Percentiles rank a stretch among this genome's conserved stretches.
Conservation (phyloP, 192 early-diverging fungal genomes). For the Endogone sp. region DNA sequence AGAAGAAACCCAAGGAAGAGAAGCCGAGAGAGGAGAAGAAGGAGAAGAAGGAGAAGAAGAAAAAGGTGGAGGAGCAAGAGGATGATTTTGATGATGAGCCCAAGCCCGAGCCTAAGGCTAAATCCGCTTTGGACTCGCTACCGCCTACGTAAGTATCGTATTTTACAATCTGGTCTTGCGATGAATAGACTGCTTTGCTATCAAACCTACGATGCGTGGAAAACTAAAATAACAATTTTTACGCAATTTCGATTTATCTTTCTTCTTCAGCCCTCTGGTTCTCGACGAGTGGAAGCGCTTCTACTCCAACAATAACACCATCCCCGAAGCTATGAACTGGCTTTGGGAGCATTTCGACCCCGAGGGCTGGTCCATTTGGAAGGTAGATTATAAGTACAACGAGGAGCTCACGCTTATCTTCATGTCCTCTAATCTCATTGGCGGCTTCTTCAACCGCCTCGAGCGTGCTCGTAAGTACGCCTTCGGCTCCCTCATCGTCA, state of each 20-base stretch:
- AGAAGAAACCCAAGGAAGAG: conserved; percentile 44
- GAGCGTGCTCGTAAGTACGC: conserved; percentile 93
- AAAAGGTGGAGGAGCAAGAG: conserved; percentile 34
- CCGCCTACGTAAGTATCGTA: conserved; percentile 59
- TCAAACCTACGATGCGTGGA: neutral
- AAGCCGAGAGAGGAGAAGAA: conserved; percentile 52
- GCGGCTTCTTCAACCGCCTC: conserved; percentile 91
- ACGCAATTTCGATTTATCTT: neutral
- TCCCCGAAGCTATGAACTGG: conserved; percentile 81
- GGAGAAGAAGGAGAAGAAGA: conserved; percentile 43
- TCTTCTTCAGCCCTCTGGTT: conserved; percentile 46
- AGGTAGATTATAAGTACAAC: conserved; percentile 96
- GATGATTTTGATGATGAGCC: conserved; percentile 54
- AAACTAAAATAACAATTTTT: neutral
- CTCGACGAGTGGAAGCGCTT: conserved; percentile 95
- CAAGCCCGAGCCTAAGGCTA: conserved; percentile 81
- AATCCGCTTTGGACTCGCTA: conserved; percentile 86
- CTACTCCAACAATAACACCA: conserved; percentile 95
- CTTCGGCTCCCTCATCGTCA: conserved; percentile 80
- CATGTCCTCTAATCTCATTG: conserved; percentile 94
- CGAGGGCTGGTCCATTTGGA: conserved; percentile 88
- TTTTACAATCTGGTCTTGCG: neutral
- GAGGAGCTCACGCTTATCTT: conserved; percentile 81
- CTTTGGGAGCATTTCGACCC: conserved; percentile 91
- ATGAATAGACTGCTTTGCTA: neutral